Percentiles rank a stretch among this genome's conserved stretches.
Conservation (phyloP, 164 flowering plant genomes). For the Taxillus chinensis region DNA sequence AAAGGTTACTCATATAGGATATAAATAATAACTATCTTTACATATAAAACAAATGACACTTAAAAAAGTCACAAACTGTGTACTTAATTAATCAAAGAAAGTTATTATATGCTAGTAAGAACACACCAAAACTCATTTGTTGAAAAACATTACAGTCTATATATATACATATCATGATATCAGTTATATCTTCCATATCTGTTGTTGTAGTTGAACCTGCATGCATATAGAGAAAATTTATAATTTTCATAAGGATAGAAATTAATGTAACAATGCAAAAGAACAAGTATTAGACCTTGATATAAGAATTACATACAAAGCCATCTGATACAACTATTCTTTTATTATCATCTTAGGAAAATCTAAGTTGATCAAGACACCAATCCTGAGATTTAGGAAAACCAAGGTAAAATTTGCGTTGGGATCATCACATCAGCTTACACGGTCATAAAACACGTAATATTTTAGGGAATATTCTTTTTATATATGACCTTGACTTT, state of each 20-base stretch:
- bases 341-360: conserved; percentile 11
- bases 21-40: no score
- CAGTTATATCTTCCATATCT: conserved; percentile 3
- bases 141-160: neutral
- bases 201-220: conserved; percentile 10
- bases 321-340: conserved; percentile 14
- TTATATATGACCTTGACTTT: no score
- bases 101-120: neutral
- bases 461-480: no score
- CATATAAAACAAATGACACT: no score
- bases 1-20: no score
- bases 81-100: no score
- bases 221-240: neutral
- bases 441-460: no score
- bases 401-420: no score
- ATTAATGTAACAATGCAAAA: neutral
- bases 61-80: no score
- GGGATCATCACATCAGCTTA: no score
- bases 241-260: neutral
- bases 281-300: conserved; percentile 11
- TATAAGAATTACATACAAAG: conserved; percentile 12
- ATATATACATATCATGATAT: neutral
- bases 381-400: no score
- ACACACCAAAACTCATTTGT: conserved; percentile 1
- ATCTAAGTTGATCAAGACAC: conserved; percentile 10